Evolutionary conservation across 2,329 filamentous ascomycete genomes (phyloP), one percentile per base, ranked within the genome.

Genomic region (Akanthomyces uredinophilus): DNA sequence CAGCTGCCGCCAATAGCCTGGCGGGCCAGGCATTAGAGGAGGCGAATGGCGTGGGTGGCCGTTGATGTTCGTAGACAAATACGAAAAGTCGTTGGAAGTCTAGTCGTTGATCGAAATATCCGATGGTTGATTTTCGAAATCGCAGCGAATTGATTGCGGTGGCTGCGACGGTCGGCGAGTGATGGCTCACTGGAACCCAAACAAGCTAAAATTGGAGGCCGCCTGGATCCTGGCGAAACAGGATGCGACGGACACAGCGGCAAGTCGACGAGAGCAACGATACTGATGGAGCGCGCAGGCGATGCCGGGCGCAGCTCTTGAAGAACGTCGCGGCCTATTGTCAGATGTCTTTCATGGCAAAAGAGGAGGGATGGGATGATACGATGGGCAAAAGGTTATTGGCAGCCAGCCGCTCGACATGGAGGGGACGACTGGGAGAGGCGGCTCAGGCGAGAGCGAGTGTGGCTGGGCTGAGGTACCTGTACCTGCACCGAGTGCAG

Each of bases 131-230:
- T 50, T 8, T 50, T 49, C 55, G 27, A 35, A 18, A 47, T 11
- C 5, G 44, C 44, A 47, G 44, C 44, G 24, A 58, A 27, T 50
- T 20, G 55, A 58, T 50, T 50, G 29, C 41, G 54, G 43, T 29
- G 55, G 53, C 22, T 27, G 44, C 32, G 32, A 41, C 32, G 55
- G 20, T 47, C 22, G 16, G 32, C 29, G 14, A 32, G 44, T 27
- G 54, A 29, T 35, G 55, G 29, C 22, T 50, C 54, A 7, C 44
- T 41, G 24, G 32, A 13, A 49, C 20, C 55, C 13, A 56, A 50
- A 41, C 20, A 32, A 52, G 56, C 46, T 60, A 58, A 59, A 60
- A 60, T 44, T 52, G 56, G 56, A 60, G 56, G 56, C 56, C 56
- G 56, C 56, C 56, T 51, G 37, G 22, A 50, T 39, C 41, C 54